phyloP scores from a whole-genome alignment of 352 stramenopile species.

The Phytophthora foliorum region DNA sequence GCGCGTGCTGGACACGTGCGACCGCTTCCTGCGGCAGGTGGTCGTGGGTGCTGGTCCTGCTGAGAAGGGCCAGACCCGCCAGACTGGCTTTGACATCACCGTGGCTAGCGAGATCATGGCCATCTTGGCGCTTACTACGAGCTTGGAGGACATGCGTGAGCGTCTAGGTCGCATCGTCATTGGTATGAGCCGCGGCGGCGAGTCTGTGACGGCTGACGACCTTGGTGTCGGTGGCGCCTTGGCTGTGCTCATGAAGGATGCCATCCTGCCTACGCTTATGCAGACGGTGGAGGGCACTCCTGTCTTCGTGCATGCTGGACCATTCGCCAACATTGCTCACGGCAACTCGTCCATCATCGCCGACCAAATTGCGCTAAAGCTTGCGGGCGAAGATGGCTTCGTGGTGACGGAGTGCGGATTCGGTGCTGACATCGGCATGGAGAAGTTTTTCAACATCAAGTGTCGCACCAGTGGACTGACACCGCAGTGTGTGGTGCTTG shows the following conservation, averaged over 20 bases:
- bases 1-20: slow-evolving; percentile 98
- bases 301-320: slow-evolving; percentile 98
- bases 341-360: slow-evolving; percentile 98
- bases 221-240: slow-evolving; percentile 96
- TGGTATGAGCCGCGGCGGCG: slow-evolving; percentile 78
- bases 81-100: slow-evolving; percentile 85
- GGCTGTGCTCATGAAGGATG: slow-evolving; percentile 98
- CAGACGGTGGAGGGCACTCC: slow-evolving; percentile 97
- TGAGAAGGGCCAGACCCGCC: slow-evolving; percentile 91
- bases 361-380: slow-evolving; percentile 94
- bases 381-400: slow-evolving; percentile 97
- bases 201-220: slow-evolving; percentile 97
- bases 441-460: slow-evolving; percentile 99
- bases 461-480: slow-evolving; percentile 95
- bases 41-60: slow-evolving; percentile 90
- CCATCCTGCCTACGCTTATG: slow-evolving; percentile 98
- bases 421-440: slow-evolving; percentile 97
- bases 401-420: slow-evolving; percentile 99
- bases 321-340: slow-evolving; percentile 99
- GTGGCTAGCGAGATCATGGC: slow-evolving; percentile 99
- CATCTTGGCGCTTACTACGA: slow-evolving; percentile 96
- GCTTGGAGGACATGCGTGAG: slow-evolving; percentile 94
- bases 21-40: slow-evolving; percentile 95
- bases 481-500: slow-evolving; percentile 98
- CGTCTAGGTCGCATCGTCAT: slow-evolving; percentile 97